A percentile compares a stretch with the other conserved stretches of the same genome.
Conservation (phyloP, 768 basidiomycete species). For the Lanmaoa rubissima region DNA sequence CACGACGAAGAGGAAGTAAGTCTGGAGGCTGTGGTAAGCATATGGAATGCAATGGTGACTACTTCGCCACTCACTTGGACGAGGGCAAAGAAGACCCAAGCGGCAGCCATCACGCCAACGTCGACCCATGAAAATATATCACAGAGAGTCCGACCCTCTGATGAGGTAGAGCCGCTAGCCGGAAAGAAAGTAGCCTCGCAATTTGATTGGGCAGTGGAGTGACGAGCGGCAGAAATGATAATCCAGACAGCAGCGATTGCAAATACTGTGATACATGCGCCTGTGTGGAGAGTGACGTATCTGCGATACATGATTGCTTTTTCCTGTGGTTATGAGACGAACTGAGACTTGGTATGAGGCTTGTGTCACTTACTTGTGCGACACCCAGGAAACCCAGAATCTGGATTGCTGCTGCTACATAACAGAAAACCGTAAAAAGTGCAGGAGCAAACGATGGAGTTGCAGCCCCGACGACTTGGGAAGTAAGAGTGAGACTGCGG, state of each 20-base stretch:
- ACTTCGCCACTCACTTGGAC: conserved; percentile 56
- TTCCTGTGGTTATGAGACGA: conserved; percentile 47
- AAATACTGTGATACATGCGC: conserved; percentile 60
- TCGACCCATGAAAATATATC: conserved; percentile 91
- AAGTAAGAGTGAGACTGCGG: conserved; percentile 11
- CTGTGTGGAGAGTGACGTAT: conserved; percentile 66
- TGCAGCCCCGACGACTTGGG: conserved; percentile 79
- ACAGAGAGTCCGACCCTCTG: conserved; percentile 74
- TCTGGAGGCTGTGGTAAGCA: conserved; percentile 36
- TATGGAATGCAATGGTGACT: neutral
- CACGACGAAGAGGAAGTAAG: conserved; percentile 46
- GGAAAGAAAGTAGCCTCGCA: conserved; percentile 65
- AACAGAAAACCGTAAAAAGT: conserved; percentile 75
- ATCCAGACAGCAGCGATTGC: conserved; percentile 79
- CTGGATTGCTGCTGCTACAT: conserved; percentile 74
- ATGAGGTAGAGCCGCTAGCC: conserved; percentile 28
- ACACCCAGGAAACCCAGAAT: conserved; percentile 86
- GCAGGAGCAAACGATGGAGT: conserved; percentile 74
- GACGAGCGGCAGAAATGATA: conserved; percentile 74
- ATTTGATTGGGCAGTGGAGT: conserved; percentile 62
- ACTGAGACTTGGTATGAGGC: neutral
- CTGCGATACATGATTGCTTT: conserved; percentile 60
- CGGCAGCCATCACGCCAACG: conserved; percentile 84
- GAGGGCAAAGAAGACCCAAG: conserved; percentile 80
- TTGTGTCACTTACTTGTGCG: conserved; percentile 49